These are phyloP conservation scores for Tricholomella constricta DNA, from an alignment of 768 basidiomycete species.

Conservation along the genomic window DNA sequence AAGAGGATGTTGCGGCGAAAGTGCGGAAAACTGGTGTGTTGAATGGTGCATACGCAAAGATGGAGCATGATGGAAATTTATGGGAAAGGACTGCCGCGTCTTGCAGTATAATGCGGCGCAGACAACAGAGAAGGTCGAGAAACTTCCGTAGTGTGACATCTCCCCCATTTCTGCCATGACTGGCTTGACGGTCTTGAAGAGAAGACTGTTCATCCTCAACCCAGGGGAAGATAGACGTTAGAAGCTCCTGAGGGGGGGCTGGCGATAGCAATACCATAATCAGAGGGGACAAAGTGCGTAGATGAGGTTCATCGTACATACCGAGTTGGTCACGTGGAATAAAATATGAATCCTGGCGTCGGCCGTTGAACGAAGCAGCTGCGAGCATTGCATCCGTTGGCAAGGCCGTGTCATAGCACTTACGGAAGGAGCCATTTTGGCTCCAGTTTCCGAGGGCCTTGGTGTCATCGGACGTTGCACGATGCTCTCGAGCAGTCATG, in stretches of 20 bases:
- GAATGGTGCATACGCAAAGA: constrained; percentile 22
- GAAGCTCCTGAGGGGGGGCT: constrained; percentile 19
- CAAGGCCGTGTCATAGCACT: constrained; percentile 27
- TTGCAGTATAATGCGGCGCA: constrained; percentile 18
- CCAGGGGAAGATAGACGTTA: constrained; percentile 10
- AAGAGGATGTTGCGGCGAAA: not conserved
- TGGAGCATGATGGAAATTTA: constrained; percentile 4
- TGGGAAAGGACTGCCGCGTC: constrained; percentile 18
- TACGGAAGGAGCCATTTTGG: constrained; percentile 10
- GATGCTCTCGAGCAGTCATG: constrained; percentile 18
- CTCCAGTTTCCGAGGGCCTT: constrained; percentile 26
- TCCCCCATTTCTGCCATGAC: not conserved
- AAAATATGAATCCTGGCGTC: constrained; percentile 23
- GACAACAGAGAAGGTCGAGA: constrained; percentile 19
- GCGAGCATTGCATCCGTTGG: constrained; percentile 28
- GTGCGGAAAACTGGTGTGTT: constrained; percentile 5
- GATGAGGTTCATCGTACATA: constrained; percentile 3
- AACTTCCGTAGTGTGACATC: constrained; percentile 24
- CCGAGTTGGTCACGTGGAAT: constrained; percentile 12
- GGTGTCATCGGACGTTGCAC: constrained; percentile 19
- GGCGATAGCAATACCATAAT: not conserved
- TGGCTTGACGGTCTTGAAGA: not conserved
- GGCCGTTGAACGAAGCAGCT: constrained; percentile 25
- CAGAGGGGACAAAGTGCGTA: too few relatives aligned
- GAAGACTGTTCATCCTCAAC: constrained; percentile 1